A percentile compares a stretch with the other conserved stretches of the same genome.
These are phyloP conservation scores for Cubamyces sp. DNA, from an alignment of 768 basidiomycete genomes.

Conservation along the genomic window DNA sequence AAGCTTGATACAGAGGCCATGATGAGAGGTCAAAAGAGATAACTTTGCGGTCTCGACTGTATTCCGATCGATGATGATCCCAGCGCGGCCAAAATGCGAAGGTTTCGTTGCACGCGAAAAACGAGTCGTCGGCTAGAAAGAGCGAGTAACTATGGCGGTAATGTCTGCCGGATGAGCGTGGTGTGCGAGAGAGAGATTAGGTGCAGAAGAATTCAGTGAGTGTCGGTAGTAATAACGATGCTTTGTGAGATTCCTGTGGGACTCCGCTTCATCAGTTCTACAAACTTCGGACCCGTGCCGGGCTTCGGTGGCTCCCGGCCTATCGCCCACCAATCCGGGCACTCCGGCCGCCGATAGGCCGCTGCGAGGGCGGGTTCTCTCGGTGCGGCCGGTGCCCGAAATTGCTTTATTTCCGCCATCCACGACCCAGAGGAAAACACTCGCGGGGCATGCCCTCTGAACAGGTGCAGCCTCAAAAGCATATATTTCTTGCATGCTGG, in stretches of 20 bases:
- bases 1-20: constrained; percentile 50
- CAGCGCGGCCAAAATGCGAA: neutral
- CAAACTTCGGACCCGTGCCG: constrained; percentile 14
- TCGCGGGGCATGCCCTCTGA: no score
- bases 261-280: constrained; percentile 18
- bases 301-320: neutral
- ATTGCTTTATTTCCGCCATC: no score
- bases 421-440: neutral
- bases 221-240: constrained; percentile 20
- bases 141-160: constrained; percentile 10
- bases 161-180: neutral
- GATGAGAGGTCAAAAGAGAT: neutral
- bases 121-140: constrained; percentile 19
- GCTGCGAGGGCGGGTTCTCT: no score
- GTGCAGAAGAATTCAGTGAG: constrained; percentile 6
- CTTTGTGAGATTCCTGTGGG: constrained; percentile 18
- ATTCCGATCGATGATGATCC: constrained; percentile 13
- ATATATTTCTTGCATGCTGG: no score
- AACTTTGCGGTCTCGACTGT: neutral
- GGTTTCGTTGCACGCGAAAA: neutral
- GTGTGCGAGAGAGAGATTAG: constrained; percentile 13
- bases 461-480: no score
- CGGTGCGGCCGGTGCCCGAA: no score
- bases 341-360: neutral
- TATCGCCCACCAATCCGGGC: neutral